Evolutionary conservation across 495 filamentous ascomycete genomes (phyloP), one percentile per base, ranked within the genome.

Genomic region (Durotheca rogersii): DNA sequence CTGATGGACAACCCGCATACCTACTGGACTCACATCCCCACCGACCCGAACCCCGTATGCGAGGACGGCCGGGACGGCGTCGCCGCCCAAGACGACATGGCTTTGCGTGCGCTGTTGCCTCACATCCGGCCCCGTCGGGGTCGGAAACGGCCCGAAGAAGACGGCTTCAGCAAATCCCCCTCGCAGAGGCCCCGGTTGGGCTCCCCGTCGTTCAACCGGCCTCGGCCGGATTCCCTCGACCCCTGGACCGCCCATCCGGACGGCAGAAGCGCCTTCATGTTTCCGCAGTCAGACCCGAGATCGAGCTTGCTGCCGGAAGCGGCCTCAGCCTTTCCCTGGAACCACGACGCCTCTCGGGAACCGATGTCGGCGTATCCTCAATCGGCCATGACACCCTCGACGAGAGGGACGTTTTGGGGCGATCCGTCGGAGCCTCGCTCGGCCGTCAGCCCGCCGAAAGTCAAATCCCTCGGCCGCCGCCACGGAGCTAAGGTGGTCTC

Each of bases 401-500:
- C 70, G 62, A 58, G 71, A 67, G 32, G 69, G 63, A 39, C 79
- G 69, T 65, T 75, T 73, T 53, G 70, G 73, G 41, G 79, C 72
- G 46, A 74, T 20, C 20, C 61, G 12, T 65, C 70, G 29, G 85
- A 90, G 51, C 83, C 87, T 3, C 81, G 80, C 15, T 88, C 88
- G 1, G 84, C 86, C 0, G 75, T 86, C 25, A 87, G 84, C 19
- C 82, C 84, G 18, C 78, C 74, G 10, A 83, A 82, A 53, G 50
- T 69, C n/a, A 78, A 82, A 30, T 63, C 78, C 7, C 77, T 63
- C 2, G 56, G 84, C 18, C 74, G 88, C 38, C 81, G 90, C n/a
- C 90, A 96, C 63, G 92, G 92, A 0, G 90, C 93, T 0, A 77
- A 77, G 54, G 89, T 88, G 1, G 91, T 98, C 1, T 98, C 93